Evolutionary conservation across 139 green algal species (phyloP).

Genomic region (Chlorella sorokiniana): DNA sequence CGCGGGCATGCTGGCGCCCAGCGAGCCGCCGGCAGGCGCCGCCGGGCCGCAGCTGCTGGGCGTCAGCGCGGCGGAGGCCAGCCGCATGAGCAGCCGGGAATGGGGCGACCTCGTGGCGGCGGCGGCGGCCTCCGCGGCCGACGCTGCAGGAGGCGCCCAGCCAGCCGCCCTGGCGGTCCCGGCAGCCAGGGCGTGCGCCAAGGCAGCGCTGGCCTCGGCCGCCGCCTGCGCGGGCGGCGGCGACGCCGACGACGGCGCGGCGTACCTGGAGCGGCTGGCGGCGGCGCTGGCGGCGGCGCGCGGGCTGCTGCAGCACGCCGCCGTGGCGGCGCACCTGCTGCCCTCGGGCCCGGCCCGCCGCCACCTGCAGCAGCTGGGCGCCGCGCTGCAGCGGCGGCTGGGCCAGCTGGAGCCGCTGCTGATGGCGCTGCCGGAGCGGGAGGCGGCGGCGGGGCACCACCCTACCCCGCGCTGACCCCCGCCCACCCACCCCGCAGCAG

Average conservation of each 20-base stretch:
- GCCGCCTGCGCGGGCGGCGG: too few relatives aligned
- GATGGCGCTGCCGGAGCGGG: constrained; percentile 18
- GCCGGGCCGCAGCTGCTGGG: neutral
- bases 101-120: constrained; percentile 25
- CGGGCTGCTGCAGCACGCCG: constrained; percentile 19
- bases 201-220: neutral
- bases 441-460: too few relatives aligned
- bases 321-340: constrained; percentile 13
- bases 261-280: constrained; percentile 3
- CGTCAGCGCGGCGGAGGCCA: neutral
- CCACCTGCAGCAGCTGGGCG: constrained; percentile 18
- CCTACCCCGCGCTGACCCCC: too few relatives aligned
- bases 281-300: neutral
- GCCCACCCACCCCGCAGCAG: too few relatives aligned
- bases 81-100: neutral
- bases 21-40: neutral
- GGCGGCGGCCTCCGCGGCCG: neutral
- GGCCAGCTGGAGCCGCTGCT: constrained; percentile 28
- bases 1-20: neutral
- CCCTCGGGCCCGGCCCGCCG: neutral
- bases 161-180: neutral
- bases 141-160: neutral
- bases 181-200: neutral
- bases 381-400: neutral
- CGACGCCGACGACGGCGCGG: neutral